phyloP scores from a whole-genome alignment of 2,329 filamentous ascomycete species.

The Fusarium cicatricum region DNA sequence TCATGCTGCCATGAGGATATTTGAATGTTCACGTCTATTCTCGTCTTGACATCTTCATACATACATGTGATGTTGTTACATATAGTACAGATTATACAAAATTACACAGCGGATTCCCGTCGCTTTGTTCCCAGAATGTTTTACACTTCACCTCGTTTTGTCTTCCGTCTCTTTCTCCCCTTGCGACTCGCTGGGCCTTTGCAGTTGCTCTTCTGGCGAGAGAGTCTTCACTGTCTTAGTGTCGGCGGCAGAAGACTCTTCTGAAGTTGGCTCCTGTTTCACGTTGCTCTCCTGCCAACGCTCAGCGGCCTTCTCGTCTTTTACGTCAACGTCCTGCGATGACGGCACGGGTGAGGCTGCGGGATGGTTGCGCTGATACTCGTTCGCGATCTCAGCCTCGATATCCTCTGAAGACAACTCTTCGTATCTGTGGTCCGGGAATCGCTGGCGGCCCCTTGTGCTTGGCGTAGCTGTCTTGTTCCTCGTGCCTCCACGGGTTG shows the following conservation, averaged over 20 bases:
- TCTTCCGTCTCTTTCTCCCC: background rate
- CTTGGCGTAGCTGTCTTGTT: background rate
- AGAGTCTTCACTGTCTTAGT: too few relatives aligned
- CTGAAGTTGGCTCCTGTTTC: too few relatives aligned
- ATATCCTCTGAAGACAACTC: background rate
- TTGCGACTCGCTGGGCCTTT: too few relatives aligned
- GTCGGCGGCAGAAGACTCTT: too few relatives aligned
- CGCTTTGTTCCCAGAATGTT: background rate
- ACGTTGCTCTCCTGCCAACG: too few relatives aligned
- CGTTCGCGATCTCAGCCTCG: background rate
- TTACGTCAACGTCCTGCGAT: background rate
- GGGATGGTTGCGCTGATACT: background rate
- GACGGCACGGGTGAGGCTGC: background rate
- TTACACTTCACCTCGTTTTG: background rate
- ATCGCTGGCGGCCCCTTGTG: background rate
- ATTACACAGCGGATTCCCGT: background rate
- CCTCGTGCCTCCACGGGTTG: background rate
- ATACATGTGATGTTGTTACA: constrained; percentile 19
- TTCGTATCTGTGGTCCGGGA: background rate
- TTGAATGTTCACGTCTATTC: background rate
- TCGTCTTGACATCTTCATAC: background rate
- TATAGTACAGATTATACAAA: constrained; percentile 25
- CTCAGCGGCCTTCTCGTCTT: too few relatives aligned
- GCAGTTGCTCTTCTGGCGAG: too few relatives aligned
- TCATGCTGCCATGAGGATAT: background rate